Evolutionary conservation across 495 filamentous ascomycete species (phyloP).

Genomic region (Daldinia grandis): DNA sequence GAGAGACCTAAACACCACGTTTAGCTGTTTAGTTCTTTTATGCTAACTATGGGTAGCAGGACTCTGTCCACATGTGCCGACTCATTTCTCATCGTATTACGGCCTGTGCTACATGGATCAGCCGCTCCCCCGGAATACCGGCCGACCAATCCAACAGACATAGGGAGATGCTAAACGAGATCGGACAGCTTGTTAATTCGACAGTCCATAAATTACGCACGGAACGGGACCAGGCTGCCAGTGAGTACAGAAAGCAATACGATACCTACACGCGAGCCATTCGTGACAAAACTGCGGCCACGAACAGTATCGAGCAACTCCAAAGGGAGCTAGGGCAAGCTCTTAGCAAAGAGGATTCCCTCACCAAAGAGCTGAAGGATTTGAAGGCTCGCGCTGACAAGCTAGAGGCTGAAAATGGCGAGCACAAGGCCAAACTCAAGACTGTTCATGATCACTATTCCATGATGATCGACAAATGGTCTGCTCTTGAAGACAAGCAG

Average conservation of each 20-base stretch:
- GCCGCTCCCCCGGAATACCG: not conserved
- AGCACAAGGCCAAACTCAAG: not conserved
- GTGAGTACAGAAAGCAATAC: not conserved
- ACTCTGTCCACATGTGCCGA: conserved; percentile 2
- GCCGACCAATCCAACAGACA: not conserved
- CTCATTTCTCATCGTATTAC: conserved; percentile 3
- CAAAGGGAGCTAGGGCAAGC: not conserved
- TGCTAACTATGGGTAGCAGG: conserved; percentile 13
- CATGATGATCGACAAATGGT: not conserved
- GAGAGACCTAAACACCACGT: not conserved
- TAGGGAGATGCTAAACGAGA: conserved; percentile 5
- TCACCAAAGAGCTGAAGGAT: not conserved
- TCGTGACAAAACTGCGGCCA: not conserved
- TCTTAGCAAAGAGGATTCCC: not conserved
- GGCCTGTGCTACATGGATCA: not conserved
- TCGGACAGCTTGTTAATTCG: conserved; percentile 3
- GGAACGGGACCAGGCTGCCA: conserved; percentile 9
- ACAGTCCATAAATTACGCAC: not conserved
- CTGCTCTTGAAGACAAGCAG: conserved; percentile 1
- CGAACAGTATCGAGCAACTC: not conserved
- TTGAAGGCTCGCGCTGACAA: not conserved
- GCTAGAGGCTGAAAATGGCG: not conserved
- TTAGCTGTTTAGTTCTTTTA: not conserved
- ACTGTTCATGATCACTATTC: conserved; percentile 9
- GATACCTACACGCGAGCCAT: not conserved